phyloP scores from a whole-genome alignment of 164 flowering plant genomes.

The Vitis cinerea region DNA sequence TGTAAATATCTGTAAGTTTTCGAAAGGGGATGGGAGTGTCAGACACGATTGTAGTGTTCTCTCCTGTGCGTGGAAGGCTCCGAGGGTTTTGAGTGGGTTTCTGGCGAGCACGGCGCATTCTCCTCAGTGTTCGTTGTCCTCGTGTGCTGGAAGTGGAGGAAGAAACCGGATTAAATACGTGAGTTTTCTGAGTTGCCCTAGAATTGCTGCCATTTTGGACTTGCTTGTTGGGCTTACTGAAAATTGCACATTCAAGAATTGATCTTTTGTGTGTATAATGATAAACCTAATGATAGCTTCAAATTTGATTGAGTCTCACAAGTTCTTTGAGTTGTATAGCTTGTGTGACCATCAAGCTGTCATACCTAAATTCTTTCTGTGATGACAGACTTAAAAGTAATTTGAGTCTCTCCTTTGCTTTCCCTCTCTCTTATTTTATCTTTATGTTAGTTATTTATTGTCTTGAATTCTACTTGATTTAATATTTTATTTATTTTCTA shows the following conservation, averaged over 20 bases:
- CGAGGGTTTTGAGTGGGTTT: constrained; percentile 80
- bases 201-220: background rate
- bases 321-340: too few relatives aligned
- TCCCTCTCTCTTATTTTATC: too few relatives aligned
- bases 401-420: too few relatives aligned
- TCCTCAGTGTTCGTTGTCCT: constrained; percentile 36
- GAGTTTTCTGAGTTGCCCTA: constrained; percentile 16
- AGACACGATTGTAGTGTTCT: constrained; percentile 69
- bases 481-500: too few relatives aligned
- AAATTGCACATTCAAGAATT: background rate
- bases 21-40: constrained; percentile 63
- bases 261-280: too few relatives aligned
- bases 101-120: constrained; percentile 81
- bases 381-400: too few relatives aligned
- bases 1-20: constrained; percentile 69
- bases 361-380: too few relatives aligned
- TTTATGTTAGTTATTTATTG: too few relatives aligned
- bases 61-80: constrained; percentile 95
- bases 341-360: too few relatives aligned
- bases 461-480: too few relatives aligned
- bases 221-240: background rate
- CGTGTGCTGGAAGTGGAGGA: constrained; percentile 25
- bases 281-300: too few relatives aligned
- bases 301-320: too few relatives aligned
- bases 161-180: constrained; percentile 39